phyloP scores from a whole-genome alignment of 1,284 basidiomycete species.

The Boletus calvinii region DNA sequence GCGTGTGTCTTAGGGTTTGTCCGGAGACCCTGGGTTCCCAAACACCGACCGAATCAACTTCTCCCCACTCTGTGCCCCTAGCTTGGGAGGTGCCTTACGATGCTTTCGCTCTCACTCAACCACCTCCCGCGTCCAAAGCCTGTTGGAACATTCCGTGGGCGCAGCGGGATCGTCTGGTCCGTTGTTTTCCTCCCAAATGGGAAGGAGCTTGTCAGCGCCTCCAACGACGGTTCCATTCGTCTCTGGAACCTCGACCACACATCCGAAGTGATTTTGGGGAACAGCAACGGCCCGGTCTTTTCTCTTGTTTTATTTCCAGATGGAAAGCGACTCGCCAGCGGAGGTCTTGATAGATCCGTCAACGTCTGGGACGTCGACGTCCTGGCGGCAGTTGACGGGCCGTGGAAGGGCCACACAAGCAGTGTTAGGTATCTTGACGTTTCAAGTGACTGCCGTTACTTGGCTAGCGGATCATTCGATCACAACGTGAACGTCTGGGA shows the following conservation, averaged over 20 bases:
- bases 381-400: conserved; percentile 15
- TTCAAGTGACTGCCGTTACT: conserved; percentile 31
- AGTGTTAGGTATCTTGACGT: conserved; percentile 32
- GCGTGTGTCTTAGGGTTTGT: conserved; percentile 34
- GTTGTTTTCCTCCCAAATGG: conserved; percentile 30
- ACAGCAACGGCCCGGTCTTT: conserved; percentile 24
- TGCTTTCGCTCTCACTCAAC: conserved; percentile 35
- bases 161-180: conserved; percentile 32
- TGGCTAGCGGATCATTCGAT: conserved; percentile 34
- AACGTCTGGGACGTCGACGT: conserved; percentile 31
- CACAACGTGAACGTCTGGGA: conserved; percentile 33
- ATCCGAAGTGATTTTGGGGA: conserved; percentile 29
- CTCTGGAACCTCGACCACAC: conserved; percentile 30
- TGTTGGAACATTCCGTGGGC: conserved; percentile 23
- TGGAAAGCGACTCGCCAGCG: conserved; percentile 29
- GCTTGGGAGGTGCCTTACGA: conserved; percentile 22
- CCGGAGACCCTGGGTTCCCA: conserved; percentile 29
- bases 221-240: conserved; percentile 32
- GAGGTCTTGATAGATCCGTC: conserved; percentile 33
- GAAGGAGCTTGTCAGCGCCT: conserved; percentile 28
- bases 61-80: conserved; percentile 27
- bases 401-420: conserved; percentile 26
- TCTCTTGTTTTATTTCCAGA: conserved; percentile 31
- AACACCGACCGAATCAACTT: conserved; percentile 25
- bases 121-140: conserved; percentile 28